phyloP scores from a whole-genome alignment of 805 yeast species.

The Alloascoidea africana region DNA sequence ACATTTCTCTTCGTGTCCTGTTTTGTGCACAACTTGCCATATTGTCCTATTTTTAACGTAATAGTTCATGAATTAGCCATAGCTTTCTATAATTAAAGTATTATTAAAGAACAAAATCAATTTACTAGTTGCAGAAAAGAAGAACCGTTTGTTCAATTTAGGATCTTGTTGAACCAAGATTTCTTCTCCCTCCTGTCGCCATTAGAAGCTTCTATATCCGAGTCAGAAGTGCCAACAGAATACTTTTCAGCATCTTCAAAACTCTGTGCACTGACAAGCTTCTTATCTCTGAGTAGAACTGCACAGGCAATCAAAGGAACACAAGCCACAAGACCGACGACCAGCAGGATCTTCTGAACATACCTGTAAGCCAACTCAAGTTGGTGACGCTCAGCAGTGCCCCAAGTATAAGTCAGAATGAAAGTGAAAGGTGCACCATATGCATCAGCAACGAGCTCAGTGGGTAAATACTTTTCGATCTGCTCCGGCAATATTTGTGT shows the following conservation, averaged over 20 bases:
- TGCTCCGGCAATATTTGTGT: conserved; percentile 30
- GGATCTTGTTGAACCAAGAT: too few relatives aligned
- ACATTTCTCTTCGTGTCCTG: too few relatives aligned
- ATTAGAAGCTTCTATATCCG: too few relatives aligned
- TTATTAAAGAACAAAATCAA: too few relatives aligned
- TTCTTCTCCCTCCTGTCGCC: too few relatives aligned
- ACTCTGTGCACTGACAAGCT: conserved; percentile 11
- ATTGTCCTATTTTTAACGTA: too few relatives aligned
- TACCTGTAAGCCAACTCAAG: conserved; percentile 26
- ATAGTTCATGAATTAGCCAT: too few relatives aligned
- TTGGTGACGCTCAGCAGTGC: conserved; percentile 8
- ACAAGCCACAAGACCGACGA: conserved; percentile 32
- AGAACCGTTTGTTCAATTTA: too few relatives aligned
- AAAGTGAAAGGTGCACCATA: conserved; percentile 34
- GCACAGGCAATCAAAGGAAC: conserved; percentile 28
- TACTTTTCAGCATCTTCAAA: conserved; percentile 1
- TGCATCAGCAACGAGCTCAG: conserved; percentile 23
- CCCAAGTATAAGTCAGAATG: conserved; percentile 31
- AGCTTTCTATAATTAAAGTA: too few relatives aligned
- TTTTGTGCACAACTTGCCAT: too few relatives aligned
- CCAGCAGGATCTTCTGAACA: conserved; percentile 35
- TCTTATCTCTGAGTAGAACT: conserved; percentile 32
- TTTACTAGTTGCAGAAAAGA: too few relatives aligned
- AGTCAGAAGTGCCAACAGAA: too few relatives aligned
- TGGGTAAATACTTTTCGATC: conserved; percentile 18